These are phyloP conservation scores for Beauveria bassiana DNA, from an alignment of 2,329 filamentous ascomycete genomes.

Conservation along the genomic window DNA sequence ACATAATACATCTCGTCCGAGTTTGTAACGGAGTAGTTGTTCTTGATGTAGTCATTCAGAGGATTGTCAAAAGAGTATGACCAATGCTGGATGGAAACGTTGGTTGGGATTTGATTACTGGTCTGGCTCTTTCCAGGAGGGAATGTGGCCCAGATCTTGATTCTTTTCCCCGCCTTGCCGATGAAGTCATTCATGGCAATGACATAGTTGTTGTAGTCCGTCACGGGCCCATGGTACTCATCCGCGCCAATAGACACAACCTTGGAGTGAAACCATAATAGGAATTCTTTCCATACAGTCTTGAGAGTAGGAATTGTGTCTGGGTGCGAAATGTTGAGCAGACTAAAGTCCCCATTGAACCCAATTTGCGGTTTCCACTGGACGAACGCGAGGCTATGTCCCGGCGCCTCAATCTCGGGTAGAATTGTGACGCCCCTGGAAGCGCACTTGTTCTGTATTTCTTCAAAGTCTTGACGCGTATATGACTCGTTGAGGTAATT, in stretches of 20 bases:
- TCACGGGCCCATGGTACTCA: slow-evolving; percentile 40
- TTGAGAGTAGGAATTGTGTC: slow-evolving; percentile 44
- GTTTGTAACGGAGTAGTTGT: slow-evolving; percentile 19
- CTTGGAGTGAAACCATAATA: slow-evolving; percentile 49
- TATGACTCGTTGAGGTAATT: slow-evolving; percentile 48
- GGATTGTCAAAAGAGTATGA: slow-evolving; percentile 17
- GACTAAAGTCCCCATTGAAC: slow-evolving; percentile 35
- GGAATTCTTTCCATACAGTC: slow-evolving; percentile 42
- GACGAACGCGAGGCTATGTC: slow-evolving; percentile 47
- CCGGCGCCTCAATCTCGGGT: slow-evolving; percentile 53
- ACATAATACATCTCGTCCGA: slow-evolving; percentile 19
- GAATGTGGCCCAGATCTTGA: slow-evolving; percentile 44
- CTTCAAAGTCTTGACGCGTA: slow-evolving; percentile 40
- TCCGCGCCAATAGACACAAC: slow-evolving; percentile 49
- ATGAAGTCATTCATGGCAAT: slow-evolving; percentile 37
- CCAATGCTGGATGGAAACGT: slow-evolving; percentile 31
- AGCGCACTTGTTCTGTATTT: slow-evolving; percentile 44
- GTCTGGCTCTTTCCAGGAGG: slow-evolving; percentile 15
- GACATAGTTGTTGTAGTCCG: slow-evolving; percentile 41
- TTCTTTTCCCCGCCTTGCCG: slow-evolving; percentile 34
- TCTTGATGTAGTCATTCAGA: slow-evolving; percentile 16
- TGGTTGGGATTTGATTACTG: not conserved
- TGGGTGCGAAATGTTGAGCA: slow-evolving; percentile 37
- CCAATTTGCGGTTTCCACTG: slow-evolving; percentile 53
- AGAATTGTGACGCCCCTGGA: slow-evolving; percentile 49